A percentile compares a stretch with the other conserved stretches of the same genome.
Evolutionary conservation across 1,284 basidiomycete species (phyloP).

Genomic region (Cystobasidium sp.): DNA sequence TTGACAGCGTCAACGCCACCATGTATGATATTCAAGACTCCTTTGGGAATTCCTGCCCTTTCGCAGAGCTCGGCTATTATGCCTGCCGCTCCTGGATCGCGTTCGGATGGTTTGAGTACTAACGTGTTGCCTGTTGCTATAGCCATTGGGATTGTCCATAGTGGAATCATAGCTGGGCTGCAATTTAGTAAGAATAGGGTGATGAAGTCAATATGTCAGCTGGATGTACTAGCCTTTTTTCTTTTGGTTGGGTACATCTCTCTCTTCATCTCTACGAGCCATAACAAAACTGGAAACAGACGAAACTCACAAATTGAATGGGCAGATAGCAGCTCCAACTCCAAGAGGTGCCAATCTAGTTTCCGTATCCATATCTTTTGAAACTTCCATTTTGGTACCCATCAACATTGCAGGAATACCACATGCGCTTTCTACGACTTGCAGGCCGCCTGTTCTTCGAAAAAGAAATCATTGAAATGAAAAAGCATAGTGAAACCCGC

Average conservation of each 20-base stretch:
- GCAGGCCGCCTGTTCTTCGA: conserved; percentile 54
- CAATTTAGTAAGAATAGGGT: background rate
- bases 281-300: background rate
- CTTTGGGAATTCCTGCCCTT: conserved; percentile 64
- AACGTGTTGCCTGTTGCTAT: conserved; percentile 91
- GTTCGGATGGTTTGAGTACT: conserved; percentile 92
- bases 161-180: conserved; percentile 81
- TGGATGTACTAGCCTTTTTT: too few relatives aligned
- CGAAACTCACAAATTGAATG: conserved; percentile 88
- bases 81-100: conserved; percentile 95
- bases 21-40: conserved; percentile 67
- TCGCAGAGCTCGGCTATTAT: conserved; percentile 94
- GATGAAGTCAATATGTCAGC: conserved; percentile 45
- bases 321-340: conserved; percentile 68
- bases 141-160: conserved; percentile 89
- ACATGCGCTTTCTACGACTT: conserved; percentile 89
- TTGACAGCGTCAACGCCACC: conserved; percentile 89
- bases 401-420: conserved; percentile 81
- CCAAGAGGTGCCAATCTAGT: conserved; percentile 69
- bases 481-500: too few relatives aligned
- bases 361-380: conserved; percentile 96
- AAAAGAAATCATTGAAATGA: background rate
- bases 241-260: too few relatives aligned
- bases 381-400: conserved; percentile 91
- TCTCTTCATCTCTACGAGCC: background rate